phyloP scores from a whole-genome alignment of 257 asterid species.

The Verbena officinalis region DNA sequence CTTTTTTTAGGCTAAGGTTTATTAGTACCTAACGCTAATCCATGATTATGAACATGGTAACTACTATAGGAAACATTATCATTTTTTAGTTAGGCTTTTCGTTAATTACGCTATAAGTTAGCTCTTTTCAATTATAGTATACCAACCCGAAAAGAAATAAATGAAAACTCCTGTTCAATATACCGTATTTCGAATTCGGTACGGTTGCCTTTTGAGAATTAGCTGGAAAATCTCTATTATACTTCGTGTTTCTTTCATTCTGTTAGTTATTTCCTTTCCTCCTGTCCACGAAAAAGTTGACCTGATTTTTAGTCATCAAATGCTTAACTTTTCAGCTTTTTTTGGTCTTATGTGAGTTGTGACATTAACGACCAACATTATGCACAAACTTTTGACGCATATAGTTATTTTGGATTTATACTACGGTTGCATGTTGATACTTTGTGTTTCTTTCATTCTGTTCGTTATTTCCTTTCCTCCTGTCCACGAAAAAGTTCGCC shows the following conservation, averaged over 20 bases:
- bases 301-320: no score
- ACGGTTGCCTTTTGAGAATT: not conserved
- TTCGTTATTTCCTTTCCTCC: no score
- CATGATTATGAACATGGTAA: not conserved
- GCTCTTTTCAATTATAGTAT: not conserved
- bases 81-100: slow-evolving; percentile 21
- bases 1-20: not conserved
- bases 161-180: not conserved
- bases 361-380: no score
- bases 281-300: no score
- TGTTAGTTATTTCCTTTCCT: no score
- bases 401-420: no score
- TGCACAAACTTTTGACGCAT: not conserved
- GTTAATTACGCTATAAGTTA: slow-evolving; percentile 9
- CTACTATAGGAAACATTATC: not conserved
- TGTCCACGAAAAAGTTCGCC: no score
- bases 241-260: not conserved
- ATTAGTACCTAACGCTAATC: not conserved
- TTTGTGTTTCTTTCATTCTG: not conserved
- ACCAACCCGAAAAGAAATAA: not conserved
- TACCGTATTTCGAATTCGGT: slow-evolving; percentile 6
- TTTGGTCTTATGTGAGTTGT: no score
- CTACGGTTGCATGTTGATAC: no score
- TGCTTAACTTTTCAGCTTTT: no score
- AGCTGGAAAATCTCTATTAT: not conserved